phyloP scores from a whole-genome alignment of 2,329 filamentous ascomycete species.

The Aspergillus fijiensis region DNA sequence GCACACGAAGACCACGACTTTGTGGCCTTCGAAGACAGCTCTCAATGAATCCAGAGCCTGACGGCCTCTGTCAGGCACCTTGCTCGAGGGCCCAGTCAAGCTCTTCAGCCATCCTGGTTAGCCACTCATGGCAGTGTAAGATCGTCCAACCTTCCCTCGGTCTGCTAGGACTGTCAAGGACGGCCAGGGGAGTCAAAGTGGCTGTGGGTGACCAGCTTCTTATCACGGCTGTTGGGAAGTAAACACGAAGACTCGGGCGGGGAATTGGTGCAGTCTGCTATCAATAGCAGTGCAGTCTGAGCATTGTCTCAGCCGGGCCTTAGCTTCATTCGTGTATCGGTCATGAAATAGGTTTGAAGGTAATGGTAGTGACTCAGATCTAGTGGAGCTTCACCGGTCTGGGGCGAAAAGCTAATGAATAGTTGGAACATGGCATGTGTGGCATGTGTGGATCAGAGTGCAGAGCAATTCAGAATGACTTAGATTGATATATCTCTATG shows the following conservation, averaged over 20 bases:
- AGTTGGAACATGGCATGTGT: neutral
- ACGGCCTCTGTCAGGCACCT: constrained; percentile 37
- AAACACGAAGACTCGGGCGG: constrained; percentile 12
- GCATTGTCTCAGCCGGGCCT: constrained; percentile 61
- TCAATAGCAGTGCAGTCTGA: constrained; percentile 54
- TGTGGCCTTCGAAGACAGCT: constrained; percentile 38
- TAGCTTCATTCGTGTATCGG: constrained; percentile 56
- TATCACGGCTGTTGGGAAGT: constrained; percentile 25
- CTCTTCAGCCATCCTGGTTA: constrained; percentile 57
- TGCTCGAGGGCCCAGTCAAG: constrained; percentile 48
- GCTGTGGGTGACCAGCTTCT: constrained; percentile 20
- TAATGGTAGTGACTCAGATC: constrained; percentile 45
- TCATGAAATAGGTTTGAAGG: constrained; percentile 51
- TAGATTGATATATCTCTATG: too few relatives aligned
- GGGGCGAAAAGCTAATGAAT: neutral
- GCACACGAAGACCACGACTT: constrained; percentile 22
- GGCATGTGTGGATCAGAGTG: neutral
- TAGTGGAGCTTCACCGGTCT: constrained; percentile 16
- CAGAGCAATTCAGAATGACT: too few relatives aligned
- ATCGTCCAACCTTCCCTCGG: constrained; percentile 41
- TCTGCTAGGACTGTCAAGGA: constrained; percentile 69
- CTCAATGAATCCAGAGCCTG: constrained; percentile 42
- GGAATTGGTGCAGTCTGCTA: constrained; percentile 46
- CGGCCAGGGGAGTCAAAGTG: constrained; percentile 54
- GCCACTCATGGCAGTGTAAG: constrained; percentile 60